phyloP scores from a whole-genome alignment of 129 eudicot species.

The Flaveria linearis region DNA sequence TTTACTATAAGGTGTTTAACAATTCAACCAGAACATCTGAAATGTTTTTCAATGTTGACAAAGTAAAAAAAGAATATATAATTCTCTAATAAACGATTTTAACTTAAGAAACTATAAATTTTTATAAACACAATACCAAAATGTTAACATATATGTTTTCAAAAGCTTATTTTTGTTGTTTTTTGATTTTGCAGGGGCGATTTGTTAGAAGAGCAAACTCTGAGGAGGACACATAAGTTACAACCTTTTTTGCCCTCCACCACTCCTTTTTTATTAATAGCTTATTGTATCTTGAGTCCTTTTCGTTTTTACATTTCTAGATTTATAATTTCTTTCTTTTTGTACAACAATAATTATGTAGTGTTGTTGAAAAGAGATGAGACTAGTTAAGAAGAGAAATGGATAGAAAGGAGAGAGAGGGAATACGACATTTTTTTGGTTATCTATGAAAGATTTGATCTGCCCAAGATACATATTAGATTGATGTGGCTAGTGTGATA shows the following conservation, averaged over 20 bases:
- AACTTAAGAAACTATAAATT: not conserved
- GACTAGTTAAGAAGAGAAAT: slow-evolving; percentile 35
- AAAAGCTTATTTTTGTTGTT: not conserved
- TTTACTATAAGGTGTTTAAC: no score
- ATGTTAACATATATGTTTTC: not conserved
- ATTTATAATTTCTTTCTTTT: slow-evolving; percentile 13
- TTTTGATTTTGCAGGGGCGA: slow-evolving; percentile 55
- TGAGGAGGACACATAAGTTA: slow-evolving; percentile 29
- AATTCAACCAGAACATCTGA: no score
- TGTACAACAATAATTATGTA: slow-evolving; percentile 10
- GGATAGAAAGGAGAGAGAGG: slow-evolving; percentile 30
- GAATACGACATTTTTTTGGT: slow-evolving; percentile 27
- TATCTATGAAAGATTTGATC: no score
- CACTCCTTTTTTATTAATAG: slow-evolving; percentile 9
- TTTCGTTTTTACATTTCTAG: slow-evolving; percentile 18
- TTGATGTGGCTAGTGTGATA: no score
- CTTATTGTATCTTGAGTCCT: slow-evolving; percentile 5
- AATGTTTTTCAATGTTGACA: no score
- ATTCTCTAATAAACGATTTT: not conserved
- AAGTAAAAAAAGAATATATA: no score
- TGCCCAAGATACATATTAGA: no score
- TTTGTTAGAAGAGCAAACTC: slow-evolving; percentile 70
- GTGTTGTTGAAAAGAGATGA: slow-evolving; percentile 30
- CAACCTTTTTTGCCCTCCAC: not conserved
- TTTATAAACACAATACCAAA: not conserved